phyloP scores from a whole-genome alignment of 768 basidiomycete species.

The Russula lepida region DNA sequence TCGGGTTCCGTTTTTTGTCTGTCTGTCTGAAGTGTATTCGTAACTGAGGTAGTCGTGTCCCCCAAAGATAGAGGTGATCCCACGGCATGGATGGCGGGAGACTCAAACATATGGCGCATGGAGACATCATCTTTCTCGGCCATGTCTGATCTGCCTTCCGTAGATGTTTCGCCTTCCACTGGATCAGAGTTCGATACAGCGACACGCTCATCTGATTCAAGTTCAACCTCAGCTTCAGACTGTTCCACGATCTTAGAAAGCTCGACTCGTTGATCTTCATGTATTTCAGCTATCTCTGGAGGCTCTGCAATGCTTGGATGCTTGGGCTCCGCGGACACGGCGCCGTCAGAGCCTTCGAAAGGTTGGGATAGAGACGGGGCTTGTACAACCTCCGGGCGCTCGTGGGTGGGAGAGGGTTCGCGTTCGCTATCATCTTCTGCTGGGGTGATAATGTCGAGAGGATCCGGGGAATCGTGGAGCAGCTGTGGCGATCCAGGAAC shows the following conservation, averaged over 20 bases:
- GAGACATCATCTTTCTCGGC: neutral
- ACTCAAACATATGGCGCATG: neutral
- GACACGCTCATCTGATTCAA: neutral
- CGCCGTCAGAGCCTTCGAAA: neutral
- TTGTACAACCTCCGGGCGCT: neutral
- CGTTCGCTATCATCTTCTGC: constrained; percentile 1
- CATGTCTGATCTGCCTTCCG: neutral
- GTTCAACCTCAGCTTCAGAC: neutral
- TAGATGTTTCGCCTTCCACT: neutral
- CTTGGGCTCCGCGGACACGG: neutral
- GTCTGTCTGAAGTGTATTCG: neutral
- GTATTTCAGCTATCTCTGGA: neutral
- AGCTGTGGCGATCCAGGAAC: neutral
- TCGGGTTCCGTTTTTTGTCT: neutral
- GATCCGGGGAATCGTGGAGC: constrained; percentile 6
- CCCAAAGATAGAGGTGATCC: neutral
- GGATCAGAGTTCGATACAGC: neutral
- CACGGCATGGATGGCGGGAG: neutral
- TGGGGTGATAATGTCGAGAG: constrained; percentile 12
- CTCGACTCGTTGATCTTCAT: neutral
- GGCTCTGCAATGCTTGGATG: neutral
- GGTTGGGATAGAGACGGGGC: neutral
- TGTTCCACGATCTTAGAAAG: constrained; percentile 1
- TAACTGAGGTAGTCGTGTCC: neutral
- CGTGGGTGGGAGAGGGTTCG: neutral